These are phyloP conservation scores for Ophiocordyceps sinensis DNA, from an alignment of 2,329 filamentous ascomycete species.

Conservation along the genomic window DNA sequence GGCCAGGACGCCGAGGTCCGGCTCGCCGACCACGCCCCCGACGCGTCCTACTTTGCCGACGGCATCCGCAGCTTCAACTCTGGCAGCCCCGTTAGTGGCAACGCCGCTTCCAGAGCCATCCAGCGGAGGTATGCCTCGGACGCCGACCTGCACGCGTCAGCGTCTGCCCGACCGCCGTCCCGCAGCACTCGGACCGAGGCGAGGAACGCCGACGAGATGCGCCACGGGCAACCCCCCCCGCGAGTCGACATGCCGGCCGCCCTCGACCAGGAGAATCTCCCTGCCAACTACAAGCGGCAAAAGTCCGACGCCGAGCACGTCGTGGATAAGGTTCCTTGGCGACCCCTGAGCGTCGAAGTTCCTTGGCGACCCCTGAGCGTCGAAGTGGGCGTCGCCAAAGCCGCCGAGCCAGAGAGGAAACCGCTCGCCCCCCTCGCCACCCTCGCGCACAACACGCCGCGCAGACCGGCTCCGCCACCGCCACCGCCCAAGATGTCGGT, in stretches of 20 bases:
- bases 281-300: constrained; percentile 50
- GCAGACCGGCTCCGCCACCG: constrained; percentile 61
- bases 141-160: constrained; percentile 17
- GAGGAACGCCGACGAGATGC: background rate
- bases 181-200: constrained; percentile 5
- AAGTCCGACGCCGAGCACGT: constrained; percentile 40
- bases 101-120: constrained; percentile 25
- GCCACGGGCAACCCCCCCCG: no score
- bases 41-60: constrained; percentile 23
- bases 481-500: constrained; percentile 95
- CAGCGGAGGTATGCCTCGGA: constrained; percentile 25
- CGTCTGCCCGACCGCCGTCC: constrained; percentile 17
- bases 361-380: constrained; percentile 30
- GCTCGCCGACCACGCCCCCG: constrained; percentile 20
- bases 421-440: constrained; percentile 34
- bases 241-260: constrained; percentile 44
- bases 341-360: constrained; percentile 19
- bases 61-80: constrained; percentile 35
- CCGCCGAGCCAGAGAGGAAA: constrained; percentile 32
- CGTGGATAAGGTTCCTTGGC: constrained; percentile 39
- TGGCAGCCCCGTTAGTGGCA: constrained; percentile 42
- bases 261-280: constrained; percentile 75
- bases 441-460: constrained; percentile 58
- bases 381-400: background rate
- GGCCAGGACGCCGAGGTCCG: constrained; percentile 29